A percentile compares a stretch with the other conserved stretches of the same genome.
phyloP scores from a whole-genome alignment of 2,329 filamentous ascomycete genomes.

The Fusarium graminum region DNA sequence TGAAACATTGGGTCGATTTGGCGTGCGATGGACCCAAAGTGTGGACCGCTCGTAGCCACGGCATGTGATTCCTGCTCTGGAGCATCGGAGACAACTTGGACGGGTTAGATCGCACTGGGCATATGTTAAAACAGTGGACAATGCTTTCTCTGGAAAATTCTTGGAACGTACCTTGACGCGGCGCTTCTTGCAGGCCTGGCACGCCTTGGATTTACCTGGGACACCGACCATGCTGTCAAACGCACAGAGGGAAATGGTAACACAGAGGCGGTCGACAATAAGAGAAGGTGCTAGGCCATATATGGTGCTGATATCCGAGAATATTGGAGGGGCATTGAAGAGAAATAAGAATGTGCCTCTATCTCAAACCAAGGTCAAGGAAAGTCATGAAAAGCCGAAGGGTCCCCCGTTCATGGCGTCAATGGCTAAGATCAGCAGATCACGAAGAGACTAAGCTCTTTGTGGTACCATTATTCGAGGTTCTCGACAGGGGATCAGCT shows the following conservation, averaged over 20 bases:
- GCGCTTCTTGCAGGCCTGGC: constrained; percentile 17
- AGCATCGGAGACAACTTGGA: constrained; percentile 6
- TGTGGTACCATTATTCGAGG: constrained; percentile 6
- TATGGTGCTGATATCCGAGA: constrained; percentile 2
- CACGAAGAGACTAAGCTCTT: background rate
- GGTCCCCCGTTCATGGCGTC: background rate
- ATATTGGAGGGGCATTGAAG: background rate
- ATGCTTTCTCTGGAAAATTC: fast-evolving
- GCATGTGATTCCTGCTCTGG: constrained; percentile 15
- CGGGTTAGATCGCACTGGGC: constrained; percentile 2
- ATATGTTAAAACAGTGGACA: background rate
- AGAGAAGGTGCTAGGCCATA: background rate
- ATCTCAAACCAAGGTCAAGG: background rate
- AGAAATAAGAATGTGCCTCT: background rate
- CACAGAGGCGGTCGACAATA: fast-evolving
- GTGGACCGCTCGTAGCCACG: constrained; percentile 5
- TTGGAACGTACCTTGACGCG: constrained; percentile 12
- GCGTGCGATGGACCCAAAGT: constrained; percentile 18
- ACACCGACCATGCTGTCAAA: constrained; percentile 11
- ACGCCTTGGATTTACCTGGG: constrained; percentile 19
- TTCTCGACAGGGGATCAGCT: background rate
- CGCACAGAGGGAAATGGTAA: fast-evolving
- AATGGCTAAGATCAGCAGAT: background rate
- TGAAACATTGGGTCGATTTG: background rate
- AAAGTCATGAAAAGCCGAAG: background rate